Base-by-base conservation (phyloP, 2,329 filamentous ascomycete species). In the Cercospora sesami region DNA sequence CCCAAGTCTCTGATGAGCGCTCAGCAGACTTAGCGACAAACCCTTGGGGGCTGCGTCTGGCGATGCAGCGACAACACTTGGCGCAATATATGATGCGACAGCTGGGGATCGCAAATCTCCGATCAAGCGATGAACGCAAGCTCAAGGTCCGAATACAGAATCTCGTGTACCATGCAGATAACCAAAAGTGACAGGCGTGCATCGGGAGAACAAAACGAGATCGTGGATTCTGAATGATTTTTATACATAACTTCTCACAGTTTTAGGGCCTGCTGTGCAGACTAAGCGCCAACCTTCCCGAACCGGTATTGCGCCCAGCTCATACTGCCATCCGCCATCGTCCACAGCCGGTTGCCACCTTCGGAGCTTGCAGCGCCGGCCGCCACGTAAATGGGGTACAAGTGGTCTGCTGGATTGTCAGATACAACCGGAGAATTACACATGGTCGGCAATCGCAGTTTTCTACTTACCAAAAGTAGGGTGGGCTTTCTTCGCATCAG, bases 401-500 rank as follows among this genome's bases (percentile, higher is more conserved):
- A 76, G 68, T 69, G 64, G 36, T 62, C 60, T 62, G 26, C 42
- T 62, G 14, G 12, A 62, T 7, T 18, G 30, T 62, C 23, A 62
- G 36, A 57, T 8, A 16, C 8, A 5, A n/a, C 14, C 14, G 7
- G 12, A 26, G n/a, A n/a, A 55, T 9, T 7, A 45, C 51, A 39
- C 39, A 59, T 36, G 14, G 53, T n/a, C 10, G 5, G 8, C 60
- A 28, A 28, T 18, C 26, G n/a, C 31, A 9, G 30, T 55, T 6
- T 3, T 2, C 7, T 21, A 48, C 60, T 51, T 59, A 67, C 65
- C 88, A 71, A 88, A 85, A 2, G 80, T 83, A n/a, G 88, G 88
- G 80, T 90, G 88, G 9, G 88, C 87, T 74, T 85, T 81, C 68
- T 85, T 83, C 1, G 86, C 86, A 81, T 89, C 86, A n/a, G 70